phyloP scores from a whole-genome alignment of 148 eudicot genomes.

The Pouteria glomerata region DNA sequence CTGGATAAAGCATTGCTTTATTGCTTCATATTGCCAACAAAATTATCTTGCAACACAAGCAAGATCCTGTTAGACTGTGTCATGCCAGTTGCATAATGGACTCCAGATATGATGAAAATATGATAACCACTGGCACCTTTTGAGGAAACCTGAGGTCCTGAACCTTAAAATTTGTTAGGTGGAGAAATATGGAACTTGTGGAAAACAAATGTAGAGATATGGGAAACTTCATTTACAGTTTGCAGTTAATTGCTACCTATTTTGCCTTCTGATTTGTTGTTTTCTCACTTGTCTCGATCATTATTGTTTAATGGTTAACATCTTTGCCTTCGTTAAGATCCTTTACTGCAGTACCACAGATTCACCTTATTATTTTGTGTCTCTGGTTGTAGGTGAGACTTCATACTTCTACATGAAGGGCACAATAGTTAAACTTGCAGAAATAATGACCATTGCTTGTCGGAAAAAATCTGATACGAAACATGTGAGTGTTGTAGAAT shows the following conservation, averaged over 20 bases:
- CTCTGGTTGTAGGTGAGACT: conserved; percentile 39
- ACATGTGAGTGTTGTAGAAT: conserved; percentile 43
- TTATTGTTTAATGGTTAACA: background rate
- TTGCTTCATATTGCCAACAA: too few relatives aligned
- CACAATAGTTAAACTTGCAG: conserved; percentile 57
- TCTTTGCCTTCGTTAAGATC: background rate
- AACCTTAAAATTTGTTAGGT: background rate
- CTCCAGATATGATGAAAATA: too few relatives aligned
- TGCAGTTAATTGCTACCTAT: background rate
- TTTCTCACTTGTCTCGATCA: too few relatives aligned
- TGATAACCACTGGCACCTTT: too few relatives aligned
- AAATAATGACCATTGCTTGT: conserved; percentile 39
- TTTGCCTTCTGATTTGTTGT: too few relatives aligned
- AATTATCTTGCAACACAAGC: too few relatives aligned
- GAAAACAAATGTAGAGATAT: background rate
- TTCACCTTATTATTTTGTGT: background rate
- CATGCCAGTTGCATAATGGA: too few relatives aligned
- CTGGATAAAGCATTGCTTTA: too few relatives aligned
- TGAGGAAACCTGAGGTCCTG: too few relatives aligned
- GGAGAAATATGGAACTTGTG: background rate
- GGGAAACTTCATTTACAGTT: background rate
- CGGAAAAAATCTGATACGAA: conserved; percentile 27
- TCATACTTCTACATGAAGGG: conserved; percentile 47
- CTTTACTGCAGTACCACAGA: background rate
- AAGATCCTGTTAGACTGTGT: too few relatives aligned